Evolutionary conservation across 257 asterid genomes (phyloP).

Genomic region (Solanum piurae): DNA sequence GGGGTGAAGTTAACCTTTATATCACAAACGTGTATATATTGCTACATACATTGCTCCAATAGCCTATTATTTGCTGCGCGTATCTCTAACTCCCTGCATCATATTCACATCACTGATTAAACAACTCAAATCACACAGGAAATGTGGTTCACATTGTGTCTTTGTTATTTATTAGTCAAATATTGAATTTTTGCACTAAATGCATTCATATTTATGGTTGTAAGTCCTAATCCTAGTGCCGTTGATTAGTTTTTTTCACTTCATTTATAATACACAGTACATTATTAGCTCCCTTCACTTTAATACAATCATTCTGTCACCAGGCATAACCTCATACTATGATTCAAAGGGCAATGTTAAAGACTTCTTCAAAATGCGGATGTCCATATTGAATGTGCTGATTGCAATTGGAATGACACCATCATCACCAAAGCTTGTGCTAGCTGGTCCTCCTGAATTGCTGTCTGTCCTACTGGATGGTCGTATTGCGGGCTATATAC

Average conservation of each 20-base stretch:
- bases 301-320: constrained; percentile 1
- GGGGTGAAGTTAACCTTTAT: background rate
- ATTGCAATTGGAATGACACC: constrained; percentile 74
- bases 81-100: background rate
- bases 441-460: constrained; percentile 85
- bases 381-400: constrained; percentile 42
- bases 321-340: constrained; percentile 85
- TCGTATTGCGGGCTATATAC: constrained; percentile 69
- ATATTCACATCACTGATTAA: background rate
- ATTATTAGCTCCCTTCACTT: background rate
- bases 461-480: constrained; percentile 90
- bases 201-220: background rate
- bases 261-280: background rate
- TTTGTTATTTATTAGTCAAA: background rate
- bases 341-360: constrained; percentile 60
- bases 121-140: background rate
- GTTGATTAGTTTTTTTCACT: background rate
- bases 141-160: background rate
- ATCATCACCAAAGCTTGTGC: constrained; percentile 58
- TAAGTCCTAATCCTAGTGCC: background rate
- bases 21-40: background rate
- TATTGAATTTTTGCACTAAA: background rate
- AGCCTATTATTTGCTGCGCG: background rate
- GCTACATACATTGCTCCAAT: background rate
- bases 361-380: constrained; percentile 56